Conservation (phyloP, 345 rosid species). For the Garcia nutans region DNA sequence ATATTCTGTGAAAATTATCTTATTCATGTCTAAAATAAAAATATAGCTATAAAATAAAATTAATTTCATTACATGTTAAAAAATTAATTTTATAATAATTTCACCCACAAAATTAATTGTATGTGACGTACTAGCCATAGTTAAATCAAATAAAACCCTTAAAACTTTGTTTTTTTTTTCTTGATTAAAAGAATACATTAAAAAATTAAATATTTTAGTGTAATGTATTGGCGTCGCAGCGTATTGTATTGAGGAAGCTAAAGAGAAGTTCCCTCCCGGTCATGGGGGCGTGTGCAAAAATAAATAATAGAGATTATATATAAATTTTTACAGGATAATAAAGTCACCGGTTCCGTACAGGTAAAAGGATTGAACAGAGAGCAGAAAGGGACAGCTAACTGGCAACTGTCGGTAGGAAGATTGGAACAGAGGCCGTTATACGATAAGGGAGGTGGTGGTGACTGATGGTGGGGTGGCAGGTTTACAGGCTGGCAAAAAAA, state of each 20-base stretch:
- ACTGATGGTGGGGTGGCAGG: constrained; percentile 36
- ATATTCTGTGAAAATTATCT: too few relatives aligned
- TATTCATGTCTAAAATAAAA: too few relatives aligned
- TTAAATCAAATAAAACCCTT: too few relatives aligned
- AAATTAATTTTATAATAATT: too few relatives aligned
- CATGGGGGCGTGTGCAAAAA: constrained; percentile 39
- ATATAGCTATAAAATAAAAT: too few relatives aligned
- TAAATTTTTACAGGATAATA: background rate
- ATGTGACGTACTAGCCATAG: too few relatives aligned
- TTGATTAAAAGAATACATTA: too few relatives aligned
- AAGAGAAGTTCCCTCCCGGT: constrained; percentile 30
- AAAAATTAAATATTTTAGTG: too few relatives aligned
- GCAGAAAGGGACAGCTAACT: constrained; percentile 27
- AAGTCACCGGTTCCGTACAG: constrained; percentile 46
- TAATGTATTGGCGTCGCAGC: too few relatives aligned
- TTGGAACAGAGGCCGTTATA: constrained; percentile 43
- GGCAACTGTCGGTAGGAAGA: constrained; percentile 36
- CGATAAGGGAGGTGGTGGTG: background rate
- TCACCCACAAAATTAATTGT: too few relatives aligned
- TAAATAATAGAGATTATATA: background rate
- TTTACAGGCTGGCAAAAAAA: constrained; percentile 54
- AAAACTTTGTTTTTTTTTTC: too few relatives aligned
- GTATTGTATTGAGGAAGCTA: constrained; percentile 39
- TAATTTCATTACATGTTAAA: too few relatives aligned
- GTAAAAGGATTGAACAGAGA: constrained; percentile 7